Evolutionary conservation across 139 green algal genomes (phyloP).

Genomic region (Asterochloris erici): DNA sequence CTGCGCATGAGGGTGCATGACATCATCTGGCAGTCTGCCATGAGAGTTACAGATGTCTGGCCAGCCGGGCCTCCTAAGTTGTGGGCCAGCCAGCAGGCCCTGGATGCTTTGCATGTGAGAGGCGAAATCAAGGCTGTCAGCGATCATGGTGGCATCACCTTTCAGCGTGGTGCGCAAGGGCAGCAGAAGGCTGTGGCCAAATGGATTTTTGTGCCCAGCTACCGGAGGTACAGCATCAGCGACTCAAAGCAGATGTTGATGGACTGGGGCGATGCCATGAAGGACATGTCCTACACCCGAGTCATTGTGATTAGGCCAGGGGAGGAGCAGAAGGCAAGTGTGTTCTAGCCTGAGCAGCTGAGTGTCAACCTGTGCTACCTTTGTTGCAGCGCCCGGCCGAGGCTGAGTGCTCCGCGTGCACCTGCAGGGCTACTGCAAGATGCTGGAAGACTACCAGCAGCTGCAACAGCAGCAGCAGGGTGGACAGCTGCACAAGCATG

Average conservation of each 20-base stretch:
- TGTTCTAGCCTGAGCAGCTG: not conserved
- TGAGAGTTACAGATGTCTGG: not conserved
- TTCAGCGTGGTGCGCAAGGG: not conserved
- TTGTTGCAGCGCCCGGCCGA: not conserved
- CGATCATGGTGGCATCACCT: not conserved
- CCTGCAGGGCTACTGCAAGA: constrained; percentile 7
- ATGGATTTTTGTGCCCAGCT: constrained; percentile 11
- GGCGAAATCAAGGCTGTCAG: not conserved
- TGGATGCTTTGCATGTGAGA: not conserved
- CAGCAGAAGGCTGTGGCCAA: not conserved
- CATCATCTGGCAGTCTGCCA: not conserved
- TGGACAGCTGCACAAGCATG: not conserved
- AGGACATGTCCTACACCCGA: not conserved
- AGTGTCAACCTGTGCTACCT: not conserved
- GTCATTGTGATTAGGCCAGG: constrained; percentile 3
- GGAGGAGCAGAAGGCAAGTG: not conserved
- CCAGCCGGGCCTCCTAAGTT: not conserved
- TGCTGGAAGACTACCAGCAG: constrained; percentile 1
- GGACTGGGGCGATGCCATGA: constrained; percentile 3
- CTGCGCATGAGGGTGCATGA: not conserved
- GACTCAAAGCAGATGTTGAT: not conserved
- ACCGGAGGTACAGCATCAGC: not conserved
- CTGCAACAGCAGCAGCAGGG: not conserved
- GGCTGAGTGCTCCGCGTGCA: not conserved
- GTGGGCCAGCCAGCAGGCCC: not conserved